These are phyloP conservation scores for Eucalyptus marginata DNA, from an alignment of 345 rosid genomes.

Conservation along the genomic window DNA sequence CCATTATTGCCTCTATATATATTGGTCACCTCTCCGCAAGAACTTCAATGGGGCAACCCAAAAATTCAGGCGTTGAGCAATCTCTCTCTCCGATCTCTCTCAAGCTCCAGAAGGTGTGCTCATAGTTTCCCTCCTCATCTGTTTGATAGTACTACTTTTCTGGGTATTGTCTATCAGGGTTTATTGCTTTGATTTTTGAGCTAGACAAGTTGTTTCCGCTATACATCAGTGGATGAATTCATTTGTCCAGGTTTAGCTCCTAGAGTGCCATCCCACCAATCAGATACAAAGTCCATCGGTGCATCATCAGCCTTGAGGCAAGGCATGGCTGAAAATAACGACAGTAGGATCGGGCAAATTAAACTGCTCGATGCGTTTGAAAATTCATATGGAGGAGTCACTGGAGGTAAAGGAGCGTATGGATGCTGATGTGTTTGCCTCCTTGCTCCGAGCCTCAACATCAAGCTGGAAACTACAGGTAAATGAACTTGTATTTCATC, in stretches of 20 bases:
- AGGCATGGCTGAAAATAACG: neutral
- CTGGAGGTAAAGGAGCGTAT: conserved; percentile 14
- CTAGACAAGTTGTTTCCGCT: neutral
- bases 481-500: neutral
- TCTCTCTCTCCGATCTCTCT: too few species aligned
- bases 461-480: conserved; percentile 49
- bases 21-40: too few species aligned
- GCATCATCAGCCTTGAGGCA: neutral
- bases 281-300: conserved; percentile 1
- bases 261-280: neutral
- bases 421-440: conserved; percentile 21
- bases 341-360: neutral
- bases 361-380: conserved; percentile 15
- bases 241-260: neutral
- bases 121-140: neutral
- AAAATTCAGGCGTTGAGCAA: too few species aligned
- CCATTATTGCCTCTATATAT: too few species aligned
- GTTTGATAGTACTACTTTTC: neutral
- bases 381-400: conserved; percentile 43
- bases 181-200: neutral
- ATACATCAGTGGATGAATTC: neutral
- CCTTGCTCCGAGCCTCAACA: conserved; percentile 34
- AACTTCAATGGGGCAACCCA: too few species aligned
- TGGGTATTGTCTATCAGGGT: neutral
- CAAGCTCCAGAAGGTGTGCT: too few species aligned